phyloP scores from a whole-genome alignment of 176 grass and related monocot genomes.

The Aegilops longissima region DNA sequence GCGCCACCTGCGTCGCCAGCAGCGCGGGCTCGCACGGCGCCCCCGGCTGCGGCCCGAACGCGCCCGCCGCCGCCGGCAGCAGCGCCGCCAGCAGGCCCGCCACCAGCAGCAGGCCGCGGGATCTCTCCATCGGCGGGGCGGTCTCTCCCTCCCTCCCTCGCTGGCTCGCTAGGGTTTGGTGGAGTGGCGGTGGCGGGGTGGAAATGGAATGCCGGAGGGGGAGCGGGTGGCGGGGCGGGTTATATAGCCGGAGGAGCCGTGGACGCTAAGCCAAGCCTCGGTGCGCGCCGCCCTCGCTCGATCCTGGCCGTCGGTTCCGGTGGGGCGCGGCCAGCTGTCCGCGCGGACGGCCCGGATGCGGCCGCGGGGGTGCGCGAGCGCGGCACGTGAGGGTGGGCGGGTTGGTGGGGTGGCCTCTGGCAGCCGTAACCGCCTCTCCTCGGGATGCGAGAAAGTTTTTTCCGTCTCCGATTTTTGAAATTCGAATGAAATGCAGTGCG shows the following conservation, averaged over 20 bases:
- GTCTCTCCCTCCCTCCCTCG: not conserved
- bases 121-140: not conserved
- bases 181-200: not conserved
- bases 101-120: not conserved
- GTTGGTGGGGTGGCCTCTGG: not conserved
- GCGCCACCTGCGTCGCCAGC: slow-evolving; percentile 22
- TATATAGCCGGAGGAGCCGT: slow-evolving; percentile 22
- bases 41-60: not conserved
- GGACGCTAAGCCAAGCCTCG: not conserved
- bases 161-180: slow-evolving; percentile 9
- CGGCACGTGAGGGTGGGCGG: not conserved
- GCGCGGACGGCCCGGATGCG: not conserved
- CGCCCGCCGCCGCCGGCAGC: not conserved
- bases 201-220: not conserved
- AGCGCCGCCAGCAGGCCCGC: not conserved
- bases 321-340: not conserved
- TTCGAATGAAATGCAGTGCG: not conserved
- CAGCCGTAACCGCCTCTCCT: not conserved
- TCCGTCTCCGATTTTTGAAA: too few relatives aligned
- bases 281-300: not conserved
- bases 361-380: not conserved
- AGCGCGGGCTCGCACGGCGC: not conserved
- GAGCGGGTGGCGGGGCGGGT: not conserved
- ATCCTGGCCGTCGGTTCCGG: not conserved
- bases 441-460: not conserved